Base-by-base conservation (phyloP, 1,284 basidiomycete genomes). In the Microbotryum intermedium region DNA sequence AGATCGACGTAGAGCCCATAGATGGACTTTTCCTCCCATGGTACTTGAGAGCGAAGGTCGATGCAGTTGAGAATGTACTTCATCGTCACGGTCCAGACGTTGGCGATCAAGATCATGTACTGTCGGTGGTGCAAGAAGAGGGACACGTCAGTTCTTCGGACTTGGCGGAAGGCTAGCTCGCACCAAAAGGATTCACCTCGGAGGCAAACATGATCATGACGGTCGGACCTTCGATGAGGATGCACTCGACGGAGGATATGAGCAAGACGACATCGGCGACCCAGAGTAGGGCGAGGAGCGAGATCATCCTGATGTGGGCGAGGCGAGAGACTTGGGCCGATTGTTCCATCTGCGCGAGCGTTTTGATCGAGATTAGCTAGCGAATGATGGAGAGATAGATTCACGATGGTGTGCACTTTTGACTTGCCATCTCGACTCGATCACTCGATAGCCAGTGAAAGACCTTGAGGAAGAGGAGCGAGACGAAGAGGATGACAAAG, bases 1-100 rank as follows among this genome's bases (percentile, higher is more conserved):
- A 97, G 78, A 70, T 97, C 94, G 65, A 97, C 84, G 72, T 95
- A 97, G 77, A 97, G 95, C 18, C 90, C 79, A 79, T 86, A 94
- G 84, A 97, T 94, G 77, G 89, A 93, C 80, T 98, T 98, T 71
- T 88, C 86, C 75, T 98, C 93, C 95, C 94, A 98, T 51, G 67
- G 65, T 3, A 58, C 55, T 10, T 70, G 64, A 43, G 60, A 62
- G 0, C 64, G 81, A 46, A 90, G 77, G 72, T 97, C 95, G 66
- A 88, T 81, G 25, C 87, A 76, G 58, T 87, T 90, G 61, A 97
- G 82, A n/a, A 82, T 68, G 74, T 98, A 98, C 73, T 93, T 90
- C 55, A 85, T 81, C 57, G 87, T 83, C 7, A 85, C 84, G 64
- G 90, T 90, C 60, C 85, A 78, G 3, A 86, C 79, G 61, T 85